A percentile compares a stretch with the other conserved stretches of the same genome.
phyloP scores from a whole-genome alignment of 441 rosid species.

The Lepidium campestre region DNA sequence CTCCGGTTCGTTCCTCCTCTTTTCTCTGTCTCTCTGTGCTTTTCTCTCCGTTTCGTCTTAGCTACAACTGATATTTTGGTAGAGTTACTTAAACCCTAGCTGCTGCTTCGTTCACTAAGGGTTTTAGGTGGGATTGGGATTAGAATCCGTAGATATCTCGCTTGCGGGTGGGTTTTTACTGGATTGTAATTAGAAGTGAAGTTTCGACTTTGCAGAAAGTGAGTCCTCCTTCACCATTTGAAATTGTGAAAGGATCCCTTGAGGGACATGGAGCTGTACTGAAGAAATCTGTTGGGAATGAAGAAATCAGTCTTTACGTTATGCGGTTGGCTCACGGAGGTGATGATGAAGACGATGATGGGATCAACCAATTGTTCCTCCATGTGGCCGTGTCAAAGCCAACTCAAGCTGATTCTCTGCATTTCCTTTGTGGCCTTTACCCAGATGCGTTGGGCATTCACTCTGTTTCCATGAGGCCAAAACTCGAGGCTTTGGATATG shows the following conservation, averaged over 20 bases:
- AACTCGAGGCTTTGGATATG: conserved; percentile 32
- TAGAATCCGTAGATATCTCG: background rate
- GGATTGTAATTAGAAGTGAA: background rate
- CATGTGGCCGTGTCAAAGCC: conserved; percentile 78
- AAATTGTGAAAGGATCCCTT: conserved; percentile 60
- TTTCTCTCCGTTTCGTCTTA: background rate
- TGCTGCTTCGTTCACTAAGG: background rate
- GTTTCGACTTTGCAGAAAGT: conserved; percentile 49
- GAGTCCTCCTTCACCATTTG: conserved; percentile 64
- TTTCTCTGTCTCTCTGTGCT: background rate
- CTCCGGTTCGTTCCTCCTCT: conserved; percentile 52
- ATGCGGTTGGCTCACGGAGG: conserved; percentile 55
- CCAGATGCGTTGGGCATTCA: conserved; percentile 89
- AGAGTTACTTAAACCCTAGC: conserved; percentile 14
- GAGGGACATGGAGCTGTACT: conserved; percentile 71
- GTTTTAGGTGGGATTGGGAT: background rate
- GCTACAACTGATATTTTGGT: background rate
- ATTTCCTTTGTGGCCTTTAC: conserved; percentile 75
- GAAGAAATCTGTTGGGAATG: conserved; percentile 48
- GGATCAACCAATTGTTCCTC: conserved; percentile 70
- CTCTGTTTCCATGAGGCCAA: conserved; percentile 68
- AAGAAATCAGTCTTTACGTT: conserved; percentile 61
- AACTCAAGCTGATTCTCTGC: conserved; percentile 48
- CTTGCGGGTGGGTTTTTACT: background rate
- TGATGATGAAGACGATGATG: conserved; percentile 49